A percentile compares a stretch with the other conserved stretches of the same genome.
These are phyloP conservation scores for Leccinum broughii DNA, from an alignment of 768 basidiomycete species.

Conservation along the genomic window DNA sequence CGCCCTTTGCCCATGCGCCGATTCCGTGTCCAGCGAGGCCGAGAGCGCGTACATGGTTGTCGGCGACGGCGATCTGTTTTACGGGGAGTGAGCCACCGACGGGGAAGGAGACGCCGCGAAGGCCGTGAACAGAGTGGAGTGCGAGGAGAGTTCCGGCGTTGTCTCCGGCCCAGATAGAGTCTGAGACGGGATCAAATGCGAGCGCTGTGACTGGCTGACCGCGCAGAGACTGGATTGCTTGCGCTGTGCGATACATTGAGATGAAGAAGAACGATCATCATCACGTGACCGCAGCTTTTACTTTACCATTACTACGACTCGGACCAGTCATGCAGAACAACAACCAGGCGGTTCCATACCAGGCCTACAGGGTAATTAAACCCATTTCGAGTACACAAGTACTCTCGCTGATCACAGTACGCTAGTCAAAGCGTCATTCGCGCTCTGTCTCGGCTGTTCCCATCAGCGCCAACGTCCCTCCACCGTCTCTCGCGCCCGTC, in stretches of 20 bases:
- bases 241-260: slow-evolving; percentile 23
- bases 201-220: slow-evolving; percentile 67
- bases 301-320: not conserved
- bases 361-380: slow-evolving; percentile 45
- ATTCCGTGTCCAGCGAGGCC: slow-evolving; percentile 61
- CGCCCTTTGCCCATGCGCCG: slow-evolving; percentile 83
- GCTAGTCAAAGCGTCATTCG: slow-evolving; percentile 50
- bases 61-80: slow-evolving; percentile 73
- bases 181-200: slow-evolving; percentile 88
- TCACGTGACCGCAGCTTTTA: slow-evolving; percentile 19
- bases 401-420: not conserved
- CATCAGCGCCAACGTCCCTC: slow-evolving; percentile 25
- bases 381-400: not conserved
- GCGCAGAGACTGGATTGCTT: slow-evolving; percentile 16
- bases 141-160: slow-evolving; percentile 70
- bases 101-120: slow-evolving; percentile 72
- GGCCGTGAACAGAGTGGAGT: slow-evolving; percentile 60
- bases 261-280: not conserved
- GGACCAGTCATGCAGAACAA: slow-evolving; percentile 4
- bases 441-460: slow-evolving; percentile 37
- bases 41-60: slow-evolving; percentile 72
- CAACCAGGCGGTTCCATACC: slow-evolving; percentile 44
- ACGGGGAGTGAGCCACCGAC: slow-evolving; percentile 70
- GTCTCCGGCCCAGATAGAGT: slow-evolving; percentile 85
- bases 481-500: slow-evolving; percentile 14